Conservation (phyloP, 2,329 filamentous ascomycete species). For the Fonsecaea erecta region DNA sequence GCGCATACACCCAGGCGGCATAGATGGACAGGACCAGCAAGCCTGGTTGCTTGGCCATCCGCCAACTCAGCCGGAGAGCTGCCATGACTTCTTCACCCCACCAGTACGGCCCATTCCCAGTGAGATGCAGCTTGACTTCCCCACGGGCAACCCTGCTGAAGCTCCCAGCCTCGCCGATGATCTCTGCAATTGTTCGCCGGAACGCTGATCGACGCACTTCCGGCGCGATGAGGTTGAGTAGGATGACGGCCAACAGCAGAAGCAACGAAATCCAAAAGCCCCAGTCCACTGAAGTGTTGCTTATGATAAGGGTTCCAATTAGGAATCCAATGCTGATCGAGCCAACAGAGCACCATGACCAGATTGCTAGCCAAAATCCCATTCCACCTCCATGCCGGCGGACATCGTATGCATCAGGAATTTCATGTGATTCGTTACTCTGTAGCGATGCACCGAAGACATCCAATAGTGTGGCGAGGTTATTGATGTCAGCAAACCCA, state of each 20-base stretch:
- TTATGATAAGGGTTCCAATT: constrained; percentile 71
- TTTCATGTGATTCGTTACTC: constrained; percentile 71
- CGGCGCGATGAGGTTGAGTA: constrained; percentile 72
- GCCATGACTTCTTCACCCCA: constrained; percentile 79
- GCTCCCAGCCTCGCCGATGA: constrained; percentile 43
- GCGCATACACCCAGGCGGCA: constrained; percentile 76
- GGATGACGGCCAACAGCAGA: constrained; percentile 65
- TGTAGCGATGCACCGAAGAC: constrained; percentile 77
- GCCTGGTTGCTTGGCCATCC: constrained; percentile 75
- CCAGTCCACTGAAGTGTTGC: constrained; percentile 67
- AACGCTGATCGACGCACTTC: constrained; percentile 73
- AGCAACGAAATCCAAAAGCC: constrained; percentile 76
- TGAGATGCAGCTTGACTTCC: constrained; percentile 76
- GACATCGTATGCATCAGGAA: constrained; percentile 69
- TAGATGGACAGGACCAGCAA: constrained; percentile 76
- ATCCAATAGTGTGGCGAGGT: constrained; percentile 71
- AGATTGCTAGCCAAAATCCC: constrained; percentile 77
- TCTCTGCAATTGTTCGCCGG: constrained; percentile 69
- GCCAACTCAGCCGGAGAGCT: constrained; percentile 66
- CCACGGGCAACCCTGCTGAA: constrained; percentile 65
- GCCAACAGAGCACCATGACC: constrained; percentile 77
- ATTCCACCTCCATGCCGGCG: constrained; percentile 77
- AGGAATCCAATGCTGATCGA: constrained; percentile 74
- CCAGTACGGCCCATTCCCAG: constrained; percentile 72
- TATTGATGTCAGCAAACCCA: constrained; percentile 79